A percentile compares a stretch with the other conserved stretches of the same genome.
phyloP scores from a whole-genome alignment of 2,329 filamentous ascomycete species.

The Cryphonectria nitschkei region DNA sequence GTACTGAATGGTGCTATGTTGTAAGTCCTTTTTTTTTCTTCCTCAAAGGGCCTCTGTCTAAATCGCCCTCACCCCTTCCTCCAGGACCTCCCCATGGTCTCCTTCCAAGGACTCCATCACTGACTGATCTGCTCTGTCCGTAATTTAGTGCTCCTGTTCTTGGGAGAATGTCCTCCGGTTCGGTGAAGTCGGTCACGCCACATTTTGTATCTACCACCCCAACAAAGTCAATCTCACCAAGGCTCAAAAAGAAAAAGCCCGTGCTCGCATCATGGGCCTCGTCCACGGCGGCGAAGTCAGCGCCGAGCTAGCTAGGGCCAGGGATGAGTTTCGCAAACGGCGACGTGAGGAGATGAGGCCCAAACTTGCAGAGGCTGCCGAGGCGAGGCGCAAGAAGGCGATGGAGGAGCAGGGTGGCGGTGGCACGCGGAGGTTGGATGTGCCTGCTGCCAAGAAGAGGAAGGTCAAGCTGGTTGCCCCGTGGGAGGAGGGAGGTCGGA shows the following conservation, averaged over 20 bases:
- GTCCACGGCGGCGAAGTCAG: conserved; percentile 28
- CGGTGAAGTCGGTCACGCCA: conserved; percentile 21
- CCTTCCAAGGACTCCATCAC: too few relatives aligned
- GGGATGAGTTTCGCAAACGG: conserved; percentile 25
- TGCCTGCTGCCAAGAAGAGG: conserved; percentile 10
- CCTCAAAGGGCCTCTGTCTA: background rate
- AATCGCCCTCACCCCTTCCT: too few relatives aligned
- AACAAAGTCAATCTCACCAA: conserved; percentile 27
- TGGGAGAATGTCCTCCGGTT: conserved; percentile 26
- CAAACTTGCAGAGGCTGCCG: conserved; percentile 23
- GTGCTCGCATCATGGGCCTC: conserved; percentile 26
- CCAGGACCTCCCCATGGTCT: too few relatives aligned
- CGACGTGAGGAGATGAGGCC: conserved; percentile 26
- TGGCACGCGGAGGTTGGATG: background rate
- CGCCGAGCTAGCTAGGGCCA: conserved; percentile 22
- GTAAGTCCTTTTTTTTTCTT: conserved; percentile 6
- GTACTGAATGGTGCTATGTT: conserved; percentile 26
- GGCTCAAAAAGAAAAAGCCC: conserved; percentile 20
- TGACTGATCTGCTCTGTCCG: background rate
- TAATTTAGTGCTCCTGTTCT: conserved; percentile 21
- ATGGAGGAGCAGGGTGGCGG: conserved; percentile 3
- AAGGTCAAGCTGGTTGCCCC: conserved; percentile 26
- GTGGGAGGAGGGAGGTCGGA: conserved; percentile 24
- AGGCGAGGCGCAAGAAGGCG: conserved; percentile 15
- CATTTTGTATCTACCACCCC: conserved; percentile 28